phyloP scores from a whole-genome alignment of 164 flowering plant species.

The Aristolochia californica region DNA sequence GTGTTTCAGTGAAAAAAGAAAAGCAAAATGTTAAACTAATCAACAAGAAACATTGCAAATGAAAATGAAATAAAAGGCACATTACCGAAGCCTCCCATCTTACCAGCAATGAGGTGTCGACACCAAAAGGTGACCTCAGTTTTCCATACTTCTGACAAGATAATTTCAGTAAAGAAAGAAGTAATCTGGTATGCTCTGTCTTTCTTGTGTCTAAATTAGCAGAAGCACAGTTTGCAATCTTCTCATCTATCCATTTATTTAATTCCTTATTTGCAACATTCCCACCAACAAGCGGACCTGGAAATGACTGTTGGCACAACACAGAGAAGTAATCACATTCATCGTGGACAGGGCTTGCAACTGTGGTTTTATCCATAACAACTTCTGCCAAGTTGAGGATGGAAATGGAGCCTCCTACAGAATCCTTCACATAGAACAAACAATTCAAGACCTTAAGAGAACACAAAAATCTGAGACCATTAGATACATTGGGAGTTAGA shows the following conservation, averaged over 20 bases:
- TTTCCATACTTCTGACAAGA: conserved; percentile 91
- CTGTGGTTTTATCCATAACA: conserved; percentile 26
- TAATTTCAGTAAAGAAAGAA: conserved; percentile 80
- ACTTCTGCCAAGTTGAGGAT: conserved; percentile 69
- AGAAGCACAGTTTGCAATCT: conserved; percentile 55
- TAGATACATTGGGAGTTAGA: not conserved
- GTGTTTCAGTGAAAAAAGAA: too few relatives aligned
- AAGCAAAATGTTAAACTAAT: too few relatives aligned
- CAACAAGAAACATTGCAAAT: too few relatives aligned
- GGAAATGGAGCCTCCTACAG: conserved; percentile 45
- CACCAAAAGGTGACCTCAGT: conserved; percentile 89
- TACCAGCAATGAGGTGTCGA: conserved; percentile 56
- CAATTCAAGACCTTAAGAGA: not conserved
- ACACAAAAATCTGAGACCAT: not conserved
- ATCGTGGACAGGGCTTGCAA: conserved; percentile 22
- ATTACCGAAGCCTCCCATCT: not conserved
- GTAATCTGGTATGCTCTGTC: conserved; percentile 53
- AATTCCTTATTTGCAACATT: conserved; percentile 74
- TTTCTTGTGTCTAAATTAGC: conserved; percentile 36
- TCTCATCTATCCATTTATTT: conserved; percentile 90
- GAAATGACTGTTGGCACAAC: conserved; percentile 68
- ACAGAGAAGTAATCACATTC: conserved; percentile 44
- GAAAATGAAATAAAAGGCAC: too few relatives aligned
- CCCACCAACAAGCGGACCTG: conserved; percentile 95
- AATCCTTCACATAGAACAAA: conserved; percentile 34